phyloP scores from a whole-genome alignment of 805 yeast genomes.

The Yarrowia sp. region DNA sequence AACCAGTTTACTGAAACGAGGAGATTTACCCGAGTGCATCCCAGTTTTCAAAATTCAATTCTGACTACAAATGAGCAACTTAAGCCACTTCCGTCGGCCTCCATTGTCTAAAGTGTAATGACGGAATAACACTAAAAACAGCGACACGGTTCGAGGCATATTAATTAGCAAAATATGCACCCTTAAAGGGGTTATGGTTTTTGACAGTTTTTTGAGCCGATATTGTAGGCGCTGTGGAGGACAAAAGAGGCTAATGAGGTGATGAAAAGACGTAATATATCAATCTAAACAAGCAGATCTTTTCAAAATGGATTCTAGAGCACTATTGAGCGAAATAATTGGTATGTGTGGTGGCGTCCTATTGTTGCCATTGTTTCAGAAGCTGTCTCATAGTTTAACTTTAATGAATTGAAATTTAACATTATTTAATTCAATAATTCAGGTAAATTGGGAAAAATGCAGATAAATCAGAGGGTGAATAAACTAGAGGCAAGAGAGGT shows the following conservation, averaged over 20 bases:
- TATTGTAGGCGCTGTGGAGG: too few relatives aligned
- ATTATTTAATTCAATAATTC: neutral
- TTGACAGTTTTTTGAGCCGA: neutral
- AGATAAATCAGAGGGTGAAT: neutral
- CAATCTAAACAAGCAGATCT: too few relatives aligned
- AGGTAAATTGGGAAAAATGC: neutral
- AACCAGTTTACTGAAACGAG: too few relatives aligned
- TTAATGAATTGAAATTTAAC: neutral
- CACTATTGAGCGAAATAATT: neutral
- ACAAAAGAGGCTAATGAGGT: neutral
- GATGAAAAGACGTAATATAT: neutral
- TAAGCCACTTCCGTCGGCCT: neutral
- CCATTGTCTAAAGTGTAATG: neutral
- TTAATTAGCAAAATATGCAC: neutral
- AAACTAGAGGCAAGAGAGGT: neutral
- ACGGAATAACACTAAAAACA: neutral
- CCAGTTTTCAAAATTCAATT: too few relatives aligned
- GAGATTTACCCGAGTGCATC: too few relatives aligned
- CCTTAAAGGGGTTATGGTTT: neutral
- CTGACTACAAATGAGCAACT: neutral
- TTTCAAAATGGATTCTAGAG: neutral
- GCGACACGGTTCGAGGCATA: neutral
- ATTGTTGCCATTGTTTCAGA: neutral
- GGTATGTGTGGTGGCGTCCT: neutral
- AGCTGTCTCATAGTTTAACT: neutral